A percentile compares a stretch with the other conserved stretches of the same genome.
These are phyloP conservation scores for Colletotrichum lindemuthianum DNA, from an alignment of 2,329 filamentous ascomycete genomes.

Conservation along the genomic window DNA sequence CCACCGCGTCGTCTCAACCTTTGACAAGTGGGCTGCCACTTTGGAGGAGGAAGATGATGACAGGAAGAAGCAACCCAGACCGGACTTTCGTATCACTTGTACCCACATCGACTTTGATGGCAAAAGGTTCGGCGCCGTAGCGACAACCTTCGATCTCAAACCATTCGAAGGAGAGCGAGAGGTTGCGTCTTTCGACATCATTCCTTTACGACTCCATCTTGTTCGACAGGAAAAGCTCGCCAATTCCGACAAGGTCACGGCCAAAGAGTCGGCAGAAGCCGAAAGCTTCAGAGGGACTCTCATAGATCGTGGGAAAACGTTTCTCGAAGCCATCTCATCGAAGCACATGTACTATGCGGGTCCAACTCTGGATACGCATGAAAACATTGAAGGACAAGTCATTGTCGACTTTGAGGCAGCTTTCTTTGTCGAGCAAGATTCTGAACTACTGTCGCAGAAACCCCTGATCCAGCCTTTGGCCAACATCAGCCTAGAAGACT, in stretches of 20 bases:
- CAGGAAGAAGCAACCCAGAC: background rate
- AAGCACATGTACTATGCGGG: conserved; percentile 3
- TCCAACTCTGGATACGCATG: background rate
- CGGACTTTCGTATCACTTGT: background rate
- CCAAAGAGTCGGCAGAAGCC: fast-evolving
- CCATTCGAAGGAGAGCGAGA: background rate
- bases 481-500: too few species aligned
- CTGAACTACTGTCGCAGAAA: background rate
- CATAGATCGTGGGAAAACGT: background rate
- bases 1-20: background rate
- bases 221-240: background rate
- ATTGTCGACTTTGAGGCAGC: background rate
- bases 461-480: background rate
- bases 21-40: background rate
- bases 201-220: background rate
- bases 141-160: background rate
- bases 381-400: background rate
- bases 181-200: background rate
- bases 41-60: fast-evolving
- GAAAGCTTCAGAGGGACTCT: background rate
- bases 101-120: background rate
- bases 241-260: background rate
- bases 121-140: background rate
- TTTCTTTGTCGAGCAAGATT: background rate
- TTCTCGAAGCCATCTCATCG: background rate